Evolutionary conservation across 2,329 filamentous ascomycete species (phyloP).

Genomic region (Paecilomyces niveus): DNA sequence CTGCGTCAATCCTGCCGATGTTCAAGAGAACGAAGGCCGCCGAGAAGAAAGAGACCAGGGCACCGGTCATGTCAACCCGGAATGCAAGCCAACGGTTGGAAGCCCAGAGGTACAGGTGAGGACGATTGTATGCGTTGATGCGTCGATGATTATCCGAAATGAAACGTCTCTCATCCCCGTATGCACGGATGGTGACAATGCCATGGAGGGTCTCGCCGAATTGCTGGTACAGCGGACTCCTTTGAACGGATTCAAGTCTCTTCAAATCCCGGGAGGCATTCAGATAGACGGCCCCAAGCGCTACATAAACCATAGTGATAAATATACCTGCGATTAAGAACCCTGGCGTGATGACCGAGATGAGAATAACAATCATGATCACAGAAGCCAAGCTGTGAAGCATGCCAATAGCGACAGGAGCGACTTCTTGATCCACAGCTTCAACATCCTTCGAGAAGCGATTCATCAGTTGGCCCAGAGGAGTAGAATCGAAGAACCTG

Average conservation of each 20-base stretch:
- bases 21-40: slow-evolving; percentile 84
- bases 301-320: slow-evolving; percentile 74
- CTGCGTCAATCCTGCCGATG: slow-evolving; percentile 76
- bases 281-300: slow-evolving; percentile 82
- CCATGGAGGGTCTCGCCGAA: slow-evolving; percentile 93
- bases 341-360: slow-evolving; percentile 79
- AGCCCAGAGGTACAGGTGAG: slow-evolving; percentile 94
- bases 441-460: slow-evolving; percentile 97
- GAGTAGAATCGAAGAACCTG: slow-evolving; percentile 95
- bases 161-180: slow-evolving; percentile 88
- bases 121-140: slow-evolving; percentile 85
- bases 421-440: slow-evolving; percentile 90
- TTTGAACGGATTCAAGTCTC: slow-evolving; percentile 84
- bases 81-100: slow-evolving; percentile 95
- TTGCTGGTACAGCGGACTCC: slow-evolving; percentile 93
- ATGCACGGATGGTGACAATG: slow-evolving; percentile 94
- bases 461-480: slow-evolving; percentile 94
- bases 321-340: slow-evolving; percentile 83
- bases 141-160: slow-evolving; percentile 81
- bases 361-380: slow-evolving; percentile 78
- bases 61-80: slow-evolving; percentile 82
- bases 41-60: slow-evolving; percentile 87
- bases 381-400: slow-evolving; percentile 62
- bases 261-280: slow-evolving; percentile 92
- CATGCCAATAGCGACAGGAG: slow-evolving; percentile 76